phyloP scores from a whole-genome alignment of 2,329 filamentous ascomycete species.

The Hirsutella thompsonii region DNA sequence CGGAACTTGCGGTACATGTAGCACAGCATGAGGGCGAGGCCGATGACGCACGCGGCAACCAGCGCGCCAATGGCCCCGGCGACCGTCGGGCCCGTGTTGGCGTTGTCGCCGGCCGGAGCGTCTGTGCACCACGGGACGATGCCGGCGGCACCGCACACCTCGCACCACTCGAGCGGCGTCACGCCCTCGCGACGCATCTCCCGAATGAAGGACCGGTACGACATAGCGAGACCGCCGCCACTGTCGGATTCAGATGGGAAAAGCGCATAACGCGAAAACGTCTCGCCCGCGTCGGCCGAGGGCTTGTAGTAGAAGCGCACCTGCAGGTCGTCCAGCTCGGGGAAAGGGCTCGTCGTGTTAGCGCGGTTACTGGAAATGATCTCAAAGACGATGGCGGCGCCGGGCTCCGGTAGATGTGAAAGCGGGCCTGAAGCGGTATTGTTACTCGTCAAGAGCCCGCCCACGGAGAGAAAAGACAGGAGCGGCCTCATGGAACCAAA shows the following conservation, averaged over 20 bases:
- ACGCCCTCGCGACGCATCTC: constrained; percentile 23
- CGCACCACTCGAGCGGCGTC: constrained; percentile 28
- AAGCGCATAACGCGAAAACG: constrained; percentile 24
- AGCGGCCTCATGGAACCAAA: constrained; percentile 43
- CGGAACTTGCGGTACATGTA: constrained; percentile 13
- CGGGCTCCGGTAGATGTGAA: constrained; percentile 46
- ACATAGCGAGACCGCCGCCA: constrained; percentile 19
- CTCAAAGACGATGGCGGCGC: constrained; percentile 66
- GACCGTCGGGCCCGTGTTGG: constrained; percentile 21
- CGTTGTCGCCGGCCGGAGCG: not conserved
- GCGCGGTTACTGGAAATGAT: constrained; percentile 21
- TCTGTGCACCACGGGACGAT: constrained; percentile 24
- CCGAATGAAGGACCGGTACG: constrained; percentile 23
- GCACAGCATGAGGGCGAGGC: constrained; percentile 17
- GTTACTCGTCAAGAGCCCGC: constrained; percentile 30
- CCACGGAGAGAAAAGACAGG: constrained; percentile 39
- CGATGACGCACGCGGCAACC: constrained; percentile 23
- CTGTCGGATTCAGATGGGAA: constrained; percentile 23
- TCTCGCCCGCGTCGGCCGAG: constrained; percentile 22
- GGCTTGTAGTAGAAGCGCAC: constrained; percentile 46
- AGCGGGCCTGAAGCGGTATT: constrained; percentile 33
- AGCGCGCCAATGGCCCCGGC: constrained; percentile 34
- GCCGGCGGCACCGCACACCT: constrained; percentile 20
- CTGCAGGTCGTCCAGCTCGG: constrained; percentile 24
- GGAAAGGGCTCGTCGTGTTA: constrained; percentile 8